Evolutionary conservation across 805 yeast genomes (phyloP).

Genomic region (Soucietia sequanensis): DNA sequence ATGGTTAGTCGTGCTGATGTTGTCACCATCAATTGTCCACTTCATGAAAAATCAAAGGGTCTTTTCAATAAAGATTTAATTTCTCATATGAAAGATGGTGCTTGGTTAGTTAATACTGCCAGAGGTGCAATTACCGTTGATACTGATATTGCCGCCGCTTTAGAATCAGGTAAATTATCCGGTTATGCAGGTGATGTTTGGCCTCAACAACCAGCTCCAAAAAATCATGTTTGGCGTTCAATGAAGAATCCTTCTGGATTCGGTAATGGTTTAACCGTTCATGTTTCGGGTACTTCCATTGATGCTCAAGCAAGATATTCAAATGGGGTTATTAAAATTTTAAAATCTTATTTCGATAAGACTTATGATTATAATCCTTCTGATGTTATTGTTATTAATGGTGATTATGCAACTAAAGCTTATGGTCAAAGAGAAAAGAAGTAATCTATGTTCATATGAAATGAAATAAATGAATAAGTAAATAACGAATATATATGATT

Average conservation of each 20-base stretch:
- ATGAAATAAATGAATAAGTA: no score
- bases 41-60: conserved; percentile 68
- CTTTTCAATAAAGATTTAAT: conserved; percentile 64
- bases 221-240: conserved; percentile 73
- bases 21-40: conserved; percentile 75
- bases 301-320: conserved; percentile 81
- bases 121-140: conserved; percentile 78
- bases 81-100: conserved; percentile 69
- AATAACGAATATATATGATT: not conserved
- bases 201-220: conserved; percentile 83
- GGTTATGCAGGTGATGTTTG: conserved; percentile 89
- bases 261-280: conserved; percentile 87
- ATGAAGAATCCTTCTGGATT: conserved; percentile 61
- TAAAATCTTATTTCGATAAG: conserved; percentile 60
- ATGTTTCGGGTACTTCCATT: conserved; percentile 73
- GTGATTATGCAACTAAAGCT: conserved; percentile 70
- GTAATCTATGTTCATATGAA: no score
- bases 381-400: conserved; percentile 69
- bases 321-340: conserved; percentile 63
- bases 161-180: conserved; percentile 62
- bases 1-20: conserved; percentile 67
- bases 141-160: conserved; percentile 74
- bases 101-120: conserved; percentile 76
- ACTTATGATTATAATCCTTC: conserved; percentile 71
- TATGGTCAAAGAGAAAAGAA: conserved; percentile 50